These are phyloP conservation scores for Cucurbita moschata DNA, from an alignment of 306 rosid species.

Conservation along the genomic window DNA sequence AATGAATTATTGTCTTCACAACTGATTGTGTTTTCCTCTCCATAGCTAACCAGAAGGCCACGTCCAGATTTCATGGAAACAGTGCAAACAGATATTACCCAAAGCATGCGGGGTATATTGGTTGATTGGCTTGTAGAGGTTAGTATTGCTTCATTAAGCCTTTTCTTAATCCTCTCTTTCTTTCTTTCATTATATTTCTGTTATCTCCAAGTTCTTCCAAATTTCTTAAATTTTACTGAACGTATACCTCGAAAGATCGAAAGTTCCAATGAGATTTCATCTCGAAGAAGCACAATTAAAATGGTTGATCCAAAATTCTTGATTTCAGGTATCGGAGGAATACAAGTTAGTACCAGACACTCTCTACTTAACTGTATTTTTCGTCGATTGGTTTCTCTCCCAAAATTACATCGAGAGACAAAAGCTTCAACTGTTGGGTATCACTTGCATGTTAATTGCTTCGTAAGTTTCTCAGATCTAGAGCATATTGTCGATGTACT, in stretches of 20 bases:
- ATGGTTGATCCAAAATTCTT: slow-evolving; percentile 3
- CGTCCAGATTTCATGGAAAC: slow-evolving; percentile 48
- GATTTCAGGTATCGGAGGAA: slow-evolving; percentile 78
- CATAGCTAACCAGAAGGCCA: slow-evolving; percentile 69
- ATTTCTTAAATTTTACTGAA: not conserved
- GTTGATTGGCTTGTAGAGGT: slow-evolving; percentile 99
- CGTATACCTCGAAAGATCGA: not conserved
- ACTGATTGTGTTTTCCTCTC: not conserved
- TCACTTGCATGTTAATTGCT: slow-evolving; percentile 87
- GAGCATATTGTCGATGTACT: slow-evolving; percentile 5
- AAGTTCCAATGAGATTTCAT: not conserved
- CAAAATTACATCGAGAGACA: slow-evolving; percentile 54
- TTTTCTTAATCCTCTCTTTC: not conserved
- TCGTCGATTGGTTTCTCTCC: slow-evolving; percentile 78
- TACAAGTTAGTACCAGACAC: slow-evolving; percentile 65
- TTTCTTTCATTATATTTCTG: not conserved
- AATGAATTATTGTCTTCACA: not conserved
- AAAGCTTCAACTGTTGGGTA: slow-evolving; percentile 78
- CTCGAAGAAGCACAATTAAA: not conserved
- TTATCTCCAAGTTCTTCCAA: not conserved
- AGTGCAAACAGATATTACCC: slow-evolving; percentile 63
- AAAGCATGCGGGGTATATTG: slow-evolving; percentile 73
- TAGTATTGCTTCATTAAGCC: slow-evolving; percentile 13
- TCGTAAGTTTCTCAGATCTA: slow-evolving; percentile 52
- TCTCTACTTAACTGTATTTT: slow-evolving; percentile 65